Evolutionary conservation across 495 filamentous ascomycete species (phyloP), one percentile per base, ranked within the genome.

Genomic region (Saxophila tyrrhenica): DNA sequence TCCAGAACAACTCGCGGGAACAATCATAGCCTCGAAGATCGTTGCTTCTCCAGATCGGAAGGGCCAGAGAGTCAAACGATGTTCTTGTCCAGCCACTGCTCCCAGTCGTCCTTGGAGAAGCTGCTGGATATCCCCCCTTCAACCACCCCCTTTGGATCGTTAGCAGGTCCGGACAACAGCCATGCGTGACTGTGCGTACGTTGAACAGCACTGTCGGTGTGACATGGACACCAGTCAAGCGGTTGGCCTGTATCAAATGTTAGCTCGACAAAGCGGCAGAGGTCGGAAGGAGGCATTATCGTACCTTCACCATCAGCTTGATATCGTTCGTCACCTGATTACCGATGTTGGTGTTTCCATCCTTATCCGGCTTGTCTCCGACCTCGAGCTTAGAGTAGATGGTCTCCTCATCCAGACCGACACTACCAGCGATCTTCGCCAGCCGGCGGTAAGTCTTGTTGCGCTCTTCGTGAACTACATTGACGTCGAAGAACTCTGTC

Each of bases 181-280:
- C 39, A 9, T 21, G 29, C 24, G 38, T 25, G 19, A 35, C 16
- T 50, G 16, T 39, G n/a, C 68, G 65, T 62, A 80, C 78, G 70
- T 96, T 80, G 70, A 94, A 92, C 41, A 94, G 69, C 17, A 94
- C 87, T 0, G 89, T 95, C 20, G 89, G 89, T 24, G 84, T 88
- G 24, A 95, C 87, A 73, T 96, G 91, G 29, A 94, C 81, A 3
- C 89, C 86, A 7, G 81, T 70, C 59, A 88, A 67, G 53, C 89
- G 73, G 57, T 84, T 84, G 51, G 72, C 70, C 78, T 80, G 44
- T 21, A 43, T 42, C 38, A 53, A 48, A 1, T 13, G 38, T 52
- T 38, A 60, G 41, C 39, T 32, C 20, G 13, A 13, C 32, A 22
- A 5, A 25, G 17, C 39, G 13, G 17, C 44, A 48, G n/a, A 50